Evolutionary conservation across 1,139 yeast species (phyloP), one percentile per base, ranked within the genome.

Genomic region (Magnusiomyces tetraspermus): DNA sequence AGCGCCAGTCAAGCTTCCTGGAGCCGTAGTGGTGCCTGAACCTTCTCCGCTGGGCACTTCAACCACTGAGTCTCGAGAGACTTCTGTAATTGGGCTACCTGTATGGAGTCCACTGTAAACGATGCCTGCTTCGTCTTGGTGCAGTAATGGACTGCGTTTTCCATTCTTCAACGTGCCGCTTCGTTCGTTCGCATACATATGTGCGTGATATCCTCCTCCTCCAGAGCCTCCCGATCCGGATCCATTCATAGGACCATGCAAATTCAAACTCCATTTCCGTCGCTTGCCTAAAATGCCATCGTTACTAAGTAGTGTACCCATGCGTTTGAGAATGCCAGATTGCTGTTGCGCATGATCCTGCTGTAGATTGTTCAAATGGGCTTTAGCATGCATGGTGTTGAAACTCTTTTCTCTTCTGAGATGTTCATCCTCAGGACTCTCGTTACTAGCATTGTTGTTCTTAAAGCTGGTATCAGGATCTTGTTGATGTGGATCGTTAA

Each of bases 121-220:
- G 10, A 13, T 17, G 38, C 17, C 70, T 26, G 60, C 65, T 2
- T 60, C 59, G 13, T 30, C 48, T 15, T 53, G 49, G 15, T 47
- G 50, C 23, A 36, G 47, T n/a, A 48, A 33, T 15, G 51, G 44
- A n/a, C 46, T 33, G 17, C 38, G 38, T 15, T 33, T 33, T 8
- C 38, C n/a, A 15, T 15, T 15, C n/a, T 33, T 33, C 17, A 33
- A 17, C n/a, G 38, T 33, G 38, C n/a, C n/a, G 38, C 17, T 33
- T 10, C 38, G 38, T 17, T 33, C 38, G 42, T 38, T 38, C 21
- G 42, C 42, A 19, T 38, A 38, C 24, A 38, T 10, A 21, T 38
- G 42, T 38, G 42, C 42, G 15, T 38, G 42, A 10, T 21, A 21
- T 3, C 24, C n/a, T n/a, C 42, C 24, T n/a, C n/a, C n/a, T n/a